Evolutionary conservation across 441 rosid species (phyloP).

Genomic region (Croton setiger): DNA sequence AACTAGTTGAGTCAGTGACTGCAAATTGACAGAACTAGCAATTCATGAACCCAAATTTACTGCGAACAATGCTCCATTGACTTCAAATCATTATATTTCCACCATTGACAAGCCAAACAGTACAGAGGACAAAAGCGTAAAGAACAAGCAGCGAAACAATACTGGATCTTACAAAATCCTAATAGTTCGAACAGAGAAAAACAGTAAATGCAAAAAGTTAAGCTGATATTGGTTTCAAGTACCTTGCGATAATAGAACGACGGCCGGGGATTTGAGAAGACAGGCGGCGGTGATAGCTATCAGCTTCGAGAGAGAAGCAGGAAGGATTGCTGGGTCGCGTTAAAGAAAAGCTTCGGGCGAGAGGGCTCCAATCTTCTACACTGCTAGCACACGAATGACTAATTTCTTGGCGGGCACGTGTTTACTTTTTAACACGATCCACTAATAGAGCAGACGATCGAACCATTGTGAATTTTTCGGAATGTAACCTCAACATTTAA

Average conservation of each 20-base stretch:
- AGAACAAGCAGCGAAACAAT: not conserved
- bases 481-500: too few relatives aligned
- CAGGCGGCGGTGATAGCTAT: not conserved
- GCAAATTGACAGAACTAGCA: slow-evolving; percentile 1
- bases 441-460: too few relatives aligned
- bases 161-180: slow-evolving; percentile 5
- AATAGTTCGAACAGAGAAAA: not conserved
- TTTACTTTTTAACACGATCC: not conserved
- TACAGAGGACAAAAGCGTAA: not conserved
- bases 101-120: not conserved
- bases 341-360: not conserved
- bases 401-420: not conserved
- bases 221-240: not conserved
- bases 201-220: not conserved
- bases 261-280: not conserved
- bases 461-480: too few relatives aligned
- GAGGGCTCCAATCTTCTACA: not conserved
- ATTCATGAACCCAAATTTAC: slow-evolving; percentile 39
- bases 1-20: not conserved
- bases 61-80: not conserved
- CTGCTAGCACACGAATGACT: not conserved
- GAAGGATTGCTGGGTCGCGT: not conserved
- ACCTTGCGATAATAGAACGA: slow-evolving; percentile 9
- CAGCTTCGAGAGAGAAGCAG: not conserved
- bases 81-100: not conserved